These are phyloP conservation scores for Candida maltosa DNA, from an alignment of 805 yeast genomes.

Conservation along the genomic window DNA sequence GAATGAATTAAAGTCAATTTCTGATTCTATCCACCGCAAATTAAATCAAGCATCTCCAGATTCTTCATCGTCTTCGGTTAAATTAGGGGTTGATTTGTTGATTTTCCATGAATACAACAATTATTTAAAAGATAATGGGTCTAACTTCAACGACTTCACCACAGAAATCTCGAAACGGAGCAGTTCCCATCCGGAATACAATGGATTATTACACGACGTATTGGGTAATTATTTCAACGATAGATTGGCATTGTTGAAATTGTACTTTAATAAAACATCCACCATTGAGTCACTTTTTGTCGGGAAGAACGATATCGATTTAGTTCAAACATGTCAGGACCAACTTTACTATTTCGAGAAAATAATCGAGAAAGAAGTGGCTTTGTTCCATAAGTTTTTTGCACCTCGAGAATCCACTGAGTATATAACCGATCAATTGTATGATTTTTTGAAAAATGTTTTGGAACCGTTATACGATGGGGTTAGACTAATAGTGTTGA, in stretches of 20 bases:
- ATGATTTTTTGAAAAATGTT: slow-evolving; percentile 58
- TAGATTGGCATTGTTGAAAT: slow-evolving; percentile 48
- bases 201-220: slow-evolving; percentile 66
- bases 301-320: slow-evolving; percentile 17
- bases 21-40: slow-evolving; percentile 19
- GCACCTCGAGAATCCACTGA: slow-evolving; percentile 8
- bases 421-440: slow-evolving; percentile 30
- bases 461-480: slow-evolving; percentile 78
- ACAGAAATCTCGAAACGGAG: slow-evolving; percentile 36
- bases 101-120: slow-evolving; percentile 58
- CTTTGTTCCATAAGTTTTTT: slow-evolving; percentile 56
- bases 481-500: slow-evolving; percentile 61
- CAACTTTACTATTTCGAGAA: slow-evolving; percentile 59
- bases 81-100: slow-evolving; percentile 56
- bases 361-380: slow-evolving; percentile 58
- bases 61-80: too few species aligned
- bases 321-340: slow-evolving; percentile 62
- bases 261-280: slow-evolving; percentile 34
- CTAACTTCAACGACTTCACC: slow-evolving; percentile 28
- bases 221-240: slow-evolving; percentile 58
- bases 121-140: slow-evolving; percentile 15
- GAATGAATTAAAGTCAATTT: slow-evolving; percentile 35
- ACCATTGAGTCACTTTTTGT: slow-evolving; percentile 14
- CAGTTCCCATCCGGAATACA: slow-evolving; percentile 48
- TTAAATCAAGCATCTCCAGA: background rate